Evolutionary conservation across 2,329 filamentous ascomycete species (phyloP).

Genomic region (Herpotrichia juniperi): DNA sequence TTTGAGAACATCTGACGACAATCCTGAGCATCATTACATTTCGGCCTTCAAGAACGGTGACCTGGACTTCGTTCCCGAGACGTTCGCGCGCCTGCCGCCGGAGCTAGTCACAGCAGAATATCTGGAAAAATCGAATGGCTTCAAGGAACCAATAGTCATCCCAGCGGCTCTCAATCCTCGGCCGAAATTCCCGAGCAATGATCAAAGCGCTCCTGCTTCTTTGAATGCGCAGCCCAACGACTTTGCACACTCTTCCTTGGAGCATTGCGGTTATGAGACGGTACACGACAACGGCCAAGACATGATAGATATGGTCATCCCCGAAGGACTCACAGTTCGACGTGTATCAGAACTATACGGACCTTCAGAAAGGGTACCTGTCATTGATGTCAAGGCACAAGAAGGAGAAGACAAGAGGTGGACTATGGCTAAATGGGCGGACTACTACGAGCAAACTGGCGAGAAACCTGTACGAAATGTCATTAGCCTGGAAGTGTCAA

Average conservation of each 20-base stretch:
- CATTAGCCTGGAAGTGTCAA: constrained; percentile 71
- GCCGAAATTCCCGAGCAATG: constrained; percentile 38
- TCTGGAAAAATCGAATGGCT: constrained; percentile 67
- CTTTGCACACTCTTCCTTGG: constrained; percentile 11
- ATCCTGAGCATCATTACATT: constrained; percentile 71
- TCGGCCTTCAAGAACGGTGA: constrained; percentile 69
- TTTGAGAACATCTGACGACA: constrained; percentile 68
- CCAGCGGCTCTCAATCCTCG: constrained; percentile 66
- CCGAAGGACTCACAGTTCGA: constrained; percentile 66
- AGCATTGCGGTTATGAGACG: constrained; percentile 56
- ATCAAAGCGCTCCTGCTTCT: background rate
- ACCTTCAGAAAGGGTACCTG: constrained; percentile 65
- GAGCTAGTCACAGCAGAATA: constrained; percentile 68
- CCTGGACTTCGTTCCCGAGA: constrained; percentile 65
- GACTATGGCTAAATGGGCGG: constrained; percentile 70
- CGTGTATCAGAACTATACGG: constrained; percentile 69
- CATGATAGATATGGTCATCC: constrained; percentile 71
- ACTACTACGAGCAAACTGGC: constrained; percentile 68
- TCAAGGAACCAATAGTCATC: constrained; percentile 71
- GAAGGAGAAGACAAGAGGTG: constrained; percentile 69
- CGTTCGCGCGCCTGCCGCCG: constrained; percentile 67
- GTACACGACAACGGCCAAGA: constrained; percentile 67
- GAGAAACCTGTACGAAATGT: constrained; percentile 71
- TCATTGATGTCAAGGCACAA: constrained; percentile 74
- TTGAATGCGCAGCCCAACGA: constrained; percentile 19